Evolutionary conservation across 2,329 filamentous ascomycete species (phyloP).

Genomic region (Colletotrichum australisinense): DNA sequence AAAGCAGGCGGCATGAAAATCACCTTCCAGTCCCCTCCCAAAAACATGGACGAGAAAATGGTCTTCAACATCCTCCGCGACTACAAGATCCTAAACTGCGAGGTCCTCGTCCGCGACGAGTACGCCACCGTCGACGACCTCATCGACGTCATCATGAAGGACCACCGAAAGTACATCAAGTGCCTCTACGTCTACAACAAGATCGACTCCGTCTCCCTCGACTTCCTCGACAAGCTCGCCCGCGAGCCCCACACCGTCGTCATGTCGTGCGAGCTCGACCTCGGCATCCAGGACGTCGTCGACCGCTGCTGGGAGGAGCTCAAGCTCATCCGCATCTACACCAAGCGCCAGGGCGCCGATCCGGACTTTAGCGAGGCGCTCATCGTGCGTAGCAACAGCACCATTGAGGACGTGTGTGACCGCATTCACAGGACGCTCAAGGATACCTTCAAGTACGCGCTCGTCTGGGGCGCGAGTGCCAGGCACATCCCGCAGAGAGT

Average conservation of each 20-base stretch:
- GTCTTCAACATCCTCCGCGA: conserved; percentile 96
- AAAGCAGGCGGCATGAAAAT: conserved; percentile 99
- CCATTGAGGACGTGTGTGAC: conserved; percentile 97
- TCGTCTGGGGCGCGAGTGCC: conserved; percentile 97
- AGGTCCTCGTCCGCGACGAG: conserved; percentile 95
- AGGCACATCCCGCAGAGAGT: conserved; percentile 95
- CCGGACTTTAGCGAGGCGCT: conserved; percentile 91
- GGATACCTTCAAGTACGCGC: conserved; percentile 98
- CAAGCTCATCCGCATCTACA: conserved; percentile 91
- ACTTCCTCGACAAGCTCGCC: conserved; percentile 92
- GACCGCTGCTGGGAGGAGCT: conserved; percentile 96
- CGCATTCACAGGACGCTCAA: conserved; percentile 93
- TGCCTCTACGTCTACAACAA: conserved; percentile 99
- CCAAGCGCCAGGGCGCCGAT: conserved; percentile 92
- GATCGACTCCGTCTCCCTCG: conserved; percentile 93
- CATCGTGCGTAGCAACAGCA: conserved; percentile 89
- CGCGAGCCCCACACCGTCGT: conserved; percentile 94
- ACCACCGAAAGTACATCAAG: conserved; percentile 96
- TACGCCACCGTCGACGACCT: conserved; percentile 97
- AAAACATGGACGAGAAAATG: conserved; percentile 96
- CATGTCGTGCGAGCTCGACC: conserved; percentile 96
- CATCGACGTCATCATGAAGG: conserved; percentile 99
- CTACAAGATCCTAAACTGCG: conserved; percentile 98
- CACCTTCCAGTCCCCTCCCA: conserved; percentile 90
- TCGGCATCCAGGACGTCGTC: conserved; percentile 93